Evolutionary conservation across 192 early-diverging fungal species (phyloP), one percentile per base, ranked within the genome.

Genomic region (Backusella macrospora): DNA sequence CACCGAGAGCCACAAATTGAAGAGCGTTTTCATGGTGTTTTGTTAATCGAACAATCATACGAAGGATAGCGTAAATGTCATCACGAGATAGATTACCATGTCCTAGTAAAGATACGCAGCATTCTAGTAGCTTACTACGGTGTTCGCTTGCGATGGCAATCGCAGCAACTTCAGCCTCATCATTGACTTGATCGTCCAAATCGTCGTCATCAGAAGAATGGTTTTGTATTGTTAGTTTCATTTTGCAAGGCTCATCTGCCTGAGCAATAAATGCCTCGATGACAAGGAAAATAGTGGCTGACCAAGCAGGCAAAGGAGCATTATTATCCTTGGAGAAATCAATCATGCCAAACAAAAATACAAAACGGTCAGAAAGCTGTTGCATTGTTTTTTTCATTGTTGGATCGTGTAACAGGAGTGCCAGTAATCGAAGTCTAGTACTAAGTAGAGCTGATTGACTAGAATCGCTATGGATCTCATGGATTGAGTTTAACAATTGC

Each of bases 21-120:
- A 85, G 73, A 2, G 93, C 93, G 13, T 86, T 75, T 0, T 72
- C 73, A 67, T 90, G 84, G 21, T 84, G 77, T 39, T 95, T 87
- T 39, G 96, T 96, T 43, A 98, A 81, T n/a, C 93, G 87, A 12
- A 96, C 92, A 6, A 93, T 79, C 26, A 96, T 86, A 5, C 94
- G 85, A 65, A 98, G 84, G 39, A 92, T 80, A 16, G 95, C 90
- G 77, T 94, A 85, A 2, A 80, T 71, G 62, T 85, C 81, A 69
- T 87, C 84, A 63, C 82, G 86, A 43, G 77, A 71, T 38, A 83
- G 74, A 0, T 82, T 76, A 2, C 78, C 40, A 23, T 76, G 78
- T 40, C 74, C 77, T 12, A 88, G 71, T 38, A 88, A 63, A 13
- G 65, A 45, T 34, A 87, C 70, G 10, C 80, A 83, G 18, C 77